Conservation (phyloP, 140 eudicot species). For the Erigeron philadelphicus region DNA sequence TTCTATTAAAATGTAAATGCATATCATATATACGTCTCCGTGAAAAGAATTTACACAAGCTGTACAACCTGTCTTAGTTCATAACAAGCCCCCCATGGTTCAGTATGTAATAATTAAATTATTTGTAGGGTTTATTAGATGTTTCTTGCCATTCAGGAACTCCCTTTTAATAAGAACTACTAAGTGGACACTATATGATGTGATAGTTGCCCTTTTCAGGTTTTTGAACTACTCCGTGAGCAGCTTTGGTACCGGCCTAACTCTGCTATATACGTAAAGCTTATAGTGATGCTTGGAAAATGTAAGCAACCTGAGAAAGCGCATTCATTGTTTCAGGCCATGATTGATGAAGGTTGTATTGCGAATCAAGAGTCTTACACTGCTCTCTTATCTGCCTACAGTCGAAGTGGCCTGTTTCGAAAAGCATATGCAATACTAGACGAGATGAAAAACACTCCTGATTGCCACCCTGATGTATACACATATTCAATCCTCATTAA, state of each 20-base stretch:
- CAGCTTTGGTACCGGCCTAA: slow-evolving; percentile 92
- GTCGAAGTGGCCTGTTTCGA: slow-evolving; percentile 71
- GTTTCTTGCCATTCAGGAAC: not conserved
- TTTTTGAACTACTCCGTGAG: slow-evolving; percentile 87
- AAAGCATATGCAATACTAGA: slow-evolving; percentile 74
- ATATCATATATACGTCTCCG: no score
- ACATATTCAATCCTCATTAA: slow-evolving; percentile 84
- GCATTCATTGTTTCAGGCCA: slow-evolving; percentile 52
- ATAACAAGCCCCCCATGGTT: no score
- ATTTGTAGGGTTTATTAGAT: no score
- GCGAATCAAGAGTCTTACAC: slow-evolving; percentile 69
- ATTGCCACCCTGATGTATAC: slow-evolving; percentile 77
- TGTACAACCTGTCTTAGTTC: no score
- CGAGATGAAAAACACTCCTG: slow-evolving; percentile 60
- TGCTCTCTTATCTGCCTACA: slow-evolving; percentile 87
- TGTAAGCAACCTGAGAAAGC: slow-evolving; percentile 96
- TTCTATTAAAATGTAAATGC: no score
- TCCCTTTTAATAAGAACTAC: not conserved
- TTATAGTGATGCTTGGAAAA: slow-evolving; percentile 95
- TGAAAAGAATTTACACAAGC: no score
- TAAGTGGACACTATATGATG: not conserved
- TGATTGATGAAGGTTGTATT: slow-evolving; percentile 82
- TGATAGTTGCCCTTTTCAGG: slow-evolving; percentile 41
- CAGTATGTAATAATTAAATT: no score
- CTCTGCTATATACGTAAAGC: slow-evolving; percentile 71